These are phyloP conservation scores for Thielaviopsis musarum DNA, from an alignment of 2,329 filamentous ascomycete genomes.

Conservation along the genomic window DNA sequence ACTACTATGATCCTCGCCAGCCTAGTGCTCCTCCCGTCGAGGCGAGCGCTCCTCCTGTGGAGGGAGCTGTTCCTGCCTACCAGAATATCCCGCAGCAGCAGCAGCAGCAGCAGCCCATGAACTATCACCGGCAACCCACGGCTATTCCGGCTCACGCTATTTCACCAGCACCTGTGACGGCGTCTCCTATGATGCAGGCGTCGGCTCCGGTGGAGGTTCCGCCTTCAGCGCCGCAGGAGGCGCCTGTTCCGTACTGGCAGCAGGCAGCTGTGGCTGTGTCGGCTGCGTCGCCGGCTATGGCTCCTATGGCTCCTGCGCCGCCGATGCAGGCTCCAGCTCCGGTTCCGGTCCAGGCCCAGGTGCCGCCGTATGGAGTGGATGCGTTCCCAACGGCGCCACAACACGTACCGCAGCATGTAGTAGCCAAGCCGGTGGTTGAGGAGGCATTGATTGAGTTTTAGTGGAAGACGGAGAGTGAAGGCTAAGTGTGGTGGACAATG, in stretches of 20 bases:
- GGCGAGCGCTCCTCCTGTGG: constrained; percentile 21
- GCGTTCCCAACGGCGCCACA: constrained; percentile 50
- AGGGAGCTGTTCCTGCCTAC: constrained; percentile 33
- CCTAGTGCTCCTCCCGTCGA: constrained; percentile 14
- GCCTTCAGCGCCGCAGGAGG: constrained; percentile 13
- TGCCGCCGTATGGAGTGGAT: constrained; percentile 36
- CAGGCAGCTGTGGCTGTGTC: constrained; percentile 16
- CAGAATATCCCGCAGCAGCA: constrained; percentile 24
- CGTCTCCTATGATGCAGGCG: constrained; percentile 1
- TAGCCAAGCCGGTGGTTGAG: constrained; percentile 39
- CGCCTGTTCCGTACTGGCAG: constrained; percentile 6
- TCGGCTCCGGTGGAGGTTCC: constrained; percentile 7
- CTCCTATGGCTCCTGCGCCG: background rate
- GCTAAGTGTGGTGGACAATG: background rate
- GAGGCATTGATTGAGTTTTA: constrained; percentile 56
- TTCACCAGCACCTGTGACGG: constrained; percentile 3
- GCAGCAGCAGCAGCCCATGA: constrained; percentile 18
- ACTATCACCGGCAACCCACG: constrained; percentile 16
- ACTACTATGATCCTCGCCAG: constrained; percentile 33
- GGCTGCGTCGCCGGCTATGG: background rate
- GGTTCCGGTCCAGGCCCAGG: constrained; percentile 11
- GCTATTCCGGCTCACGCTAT: constrained; percentile 1
- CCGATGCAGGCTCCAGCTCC: background rate
- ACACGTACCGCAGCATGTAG: constrained; percentile 36
- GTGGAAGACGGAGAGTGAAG: background rate